Evolutionary conservation across 2,329 filamentous ascomycete genomes (phyloP).

Genomic region (Diplodia seriata): DNA sequence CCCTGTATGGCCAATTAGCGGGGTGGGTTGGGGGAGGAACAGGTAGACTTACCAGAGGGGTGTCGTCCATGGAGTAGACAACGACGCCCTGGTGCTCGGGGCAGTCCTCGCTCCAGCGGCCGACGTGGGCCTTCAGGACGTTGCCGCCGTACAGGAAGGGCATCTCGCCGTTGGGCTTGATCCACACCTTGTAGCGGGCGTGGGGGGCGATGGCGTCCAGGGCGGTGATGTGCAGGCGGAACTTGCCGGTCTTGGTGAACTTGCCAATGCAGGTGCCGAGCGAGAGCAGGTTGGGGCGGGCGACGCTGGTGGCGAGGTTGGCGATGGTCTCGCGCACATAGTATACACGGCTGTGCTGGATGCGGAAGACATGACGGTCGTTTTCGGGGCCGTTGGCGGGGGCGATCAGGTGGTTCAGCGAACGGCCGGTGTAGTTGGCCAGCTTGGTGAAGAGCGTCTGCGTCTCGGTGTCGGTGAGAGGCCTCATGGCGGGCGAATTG

Average conservation of each 20-base stretch:
- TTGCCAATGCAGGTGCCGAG: conserved; percentile 93
- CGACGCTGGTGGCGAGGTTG: conserved; percentile 86
- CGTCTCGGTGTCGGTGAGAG: conserved; percentile 79
- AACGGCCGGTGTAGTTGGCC: conserved; percentile 88
- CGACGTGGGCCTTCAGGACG: conserved; percentile 81
- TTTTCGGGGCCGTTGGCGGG: conserved; percentile 33
- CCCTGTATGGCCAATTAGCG: conserved; percentile 61
- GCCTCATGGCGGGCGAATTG: conserved; percentile 67
- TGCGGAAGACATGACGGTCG: conserved; percentile 57
- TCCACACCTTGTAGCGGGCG: conserved; percentile 95
- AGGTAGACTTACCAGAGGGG: conserved; percentile 64
- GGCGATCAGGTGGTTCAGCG: conserved; percentile 75
- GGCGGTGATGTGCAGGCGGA: conserved; percentile 91
- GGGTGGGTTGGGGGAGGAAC: background rate
- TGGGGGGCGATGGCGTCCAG: conserved; percentile 88
- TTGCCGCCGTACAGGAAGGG: conserved; percentile 95
- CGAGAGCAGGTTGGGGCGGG: conserved; percentile 80
- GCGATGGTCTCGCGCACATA: conserved; percentile 89
- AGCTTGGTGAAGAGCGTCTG: conserved; percentile 89
- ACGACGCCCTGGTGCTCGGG: conserved; percentile 93
- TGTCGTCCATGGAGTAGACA: conserved; percentile 91
- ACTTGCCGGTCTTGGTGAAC: conserved; percentile 81
- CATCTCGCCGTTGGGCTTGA: conserved; percentile 96
- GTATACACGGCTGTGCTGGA: conserved; percentile 84
- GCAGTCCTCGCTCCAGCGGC: conserved; percentile 87